Base-by-base conservation (phyloP, 2,329 filamentous ascomycete genomes). In the Ceratocystis papillata region DNA sequence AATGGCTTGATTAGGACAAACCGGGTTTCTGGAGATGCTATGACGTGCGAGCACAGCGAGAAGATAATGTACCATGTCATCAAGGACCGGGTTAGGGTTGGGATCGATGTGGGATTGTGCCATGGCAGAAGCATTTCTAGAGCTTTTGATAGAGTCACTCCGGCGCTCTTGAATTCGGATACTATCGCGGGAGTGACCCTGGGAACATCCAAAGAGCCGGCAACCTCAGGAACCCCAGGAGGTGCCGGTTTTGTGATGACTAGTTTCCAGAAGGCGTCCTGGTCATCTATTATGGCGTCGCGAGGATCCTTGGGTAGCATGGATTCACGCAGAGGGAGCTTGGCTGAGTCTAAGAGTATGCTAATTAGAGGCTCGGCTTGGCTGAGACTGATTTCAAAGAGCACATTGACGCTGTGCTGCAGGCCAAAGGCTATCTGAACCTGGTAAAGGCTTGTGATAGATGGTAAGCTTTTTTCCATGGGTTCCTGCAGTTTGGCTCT, bases 61-160 rank as follows among this genome's bases (percentile, higher is more conserved):
- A 67, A 62, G 7, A 67, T 64, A 12, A 67, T 30, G 45, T 68
- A 68, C 59, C 66, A 69, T 22, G 59, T 62, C 25, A 69, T 25
- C n/a, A 69, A 37, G 7, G 64, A 60, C 7, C 63, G 30, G 4
- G 66, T 17, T 15, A 69, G 33, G 0, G 30, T 15, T 15, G 45
- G 25, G 1, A 62, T n/a, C n/a, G 61, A 41, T 12, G 59, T 45
- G 5, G 63, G 37, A 12, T 64, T 62, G 37, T 59, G 20, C 57
- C 46, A 66, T 4, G 66, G 59, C 5, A 69, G 22, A 10, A 67
- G 33, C 53, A 28, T 55, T 33, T 53, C 37, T 46, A 69, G 33
- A 5, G 53, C 46, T 53, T 41, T 30, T 22, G 63, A 41, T 2
- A 68, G 67, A 41, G 45, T 30, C 12, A 67, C 60, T 25, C 59